Evolutionary conservation across 495 filamentous ascomycete genomes (phyloP).

Genomic region (Diplogelasinospora grovesii): DNA sequence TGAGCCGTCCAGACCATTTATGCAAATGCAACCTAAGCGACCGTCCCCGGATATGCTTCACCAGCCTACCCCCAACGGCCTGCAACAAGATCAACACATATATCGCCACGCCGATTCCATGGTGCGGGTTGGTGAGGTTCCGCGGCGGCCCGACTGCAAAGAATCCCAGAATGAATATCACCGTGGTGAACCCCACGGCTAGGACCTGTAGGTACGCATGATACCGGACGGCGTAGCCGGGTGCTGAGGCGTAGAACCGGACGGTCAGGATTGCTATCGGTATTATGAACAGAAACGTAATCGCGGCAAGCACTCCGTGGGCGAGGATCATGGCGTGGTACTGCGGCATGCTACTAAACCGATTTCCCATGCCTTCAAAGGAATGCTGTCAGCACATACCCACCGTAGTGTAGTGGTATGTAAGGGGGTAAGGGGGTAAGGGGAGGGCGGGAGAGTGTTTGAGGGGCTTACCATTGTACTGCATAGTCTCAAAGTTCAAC

Average conservation of each 20-base stretch:
- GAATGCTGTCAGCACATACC: conserved; percentile 4
- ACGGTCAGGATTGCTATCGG: conserved; percentile 70
- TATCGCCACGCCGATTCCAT: conserved; percentile 86
- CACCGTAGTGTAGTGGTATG: background rate
- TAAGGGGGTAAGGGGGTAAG: too few species aligned
- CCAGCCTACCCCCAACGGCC: conserved; percentile 65
- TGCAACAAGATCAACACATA: conserved; percentile 81
- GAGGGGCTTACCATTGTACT: conserved; percentile 72
- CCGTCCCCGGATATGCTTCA: conserved; percentile 50
- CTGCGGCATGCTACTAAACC: conserved; percentile 65
- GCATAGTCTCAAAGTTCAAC: conserved; percentile 88
- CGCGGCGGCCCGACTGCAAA: conserved; percentile 70
- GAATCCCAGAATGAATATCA: conserved; percentile 69
- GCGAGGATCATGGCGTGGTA: conserved; percentile 76
- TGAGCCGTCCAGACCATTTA: conserved; percentile 74
- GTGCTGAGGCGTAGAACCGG: conserved; percentile 58
- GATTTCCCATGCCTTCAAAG: conserved; percentile 76
- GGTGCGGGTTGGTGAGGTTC: conserved; percentile 87
- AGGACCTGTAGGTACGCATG: conserved; percentile 88
- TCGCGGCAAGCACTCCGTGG: conserved; percentile 79
- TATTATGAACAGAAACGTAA: conserved; percentile 81
- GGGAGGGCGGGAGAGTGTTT: background rate
- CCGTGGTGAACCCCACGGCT: conserved; percentile 62
- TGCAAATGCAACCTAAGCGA: conserved; percentile 76
- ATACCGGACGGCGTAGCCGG: conserved; percentile 60